Evolutionary conservation across 345 rosid genomes (phyloP), one percentile per base, ranked within the genome.

Genomic region (Fremontodendron californicum): DNA sequence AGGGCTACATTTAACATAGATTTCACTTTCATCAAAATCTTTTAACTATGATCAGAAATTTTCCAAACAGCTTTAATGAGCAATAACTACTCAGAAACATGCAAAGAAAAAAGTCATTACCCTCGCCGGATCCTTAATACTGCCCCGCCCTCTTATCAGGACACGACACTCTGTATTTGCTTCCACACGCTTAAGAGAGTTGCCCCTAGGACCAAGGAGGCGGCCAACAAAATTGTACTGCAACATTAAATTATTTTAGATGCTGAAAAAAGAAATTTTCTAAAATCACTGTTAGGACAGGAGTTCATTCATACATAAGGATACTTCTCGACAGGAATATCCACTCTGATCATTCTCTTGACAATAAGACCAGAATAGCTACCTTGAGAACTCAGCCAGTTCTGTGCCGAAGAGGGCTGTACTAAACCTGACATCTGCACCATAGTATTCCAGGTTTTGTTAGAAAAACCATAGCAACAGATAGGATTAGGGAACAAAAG

Each of bases 161-260:
- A 96, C 93, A 71, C 93, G 97, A 37, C 99, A 96, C 27, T 90
- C 96, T 5, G 98, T 96, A 82, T 83, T 94, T 74, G 97, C 97
- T 89, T 96, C 99, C 82, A 96, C 97, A 48, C 98, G 88, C 86
- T 96, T 96, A 40, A 96, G 91, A 37, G 99, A 96, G 88, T 96
- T 92, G 9, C 99, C 99, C 80, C 98, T 86, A 62, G 98, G 99
- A 43, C 98, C 99, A 77, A 96, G 90, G 80, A 96, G 95, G 75
- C 98, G 98, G 39, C 99, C 98, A 18, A 96, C 99, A 83, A 96
- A 96, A 82, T 96, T 96, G 88, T 78, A 96, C 99, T 96, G 91
- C 82, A 81, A 79, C 27, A 74, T 78, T 35, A 73, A 76, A 71
- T 58, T 21, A 54, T 37, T 55, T 84, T 75, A 82, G 82, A 74